A percentile compares a stretch with the other conserved stretches of the same genome.
phyloP scores from a whole-genome alignment of 2,329 filamentous ascomycete genomes.

The Arthrinium puccinioides region DNA sequence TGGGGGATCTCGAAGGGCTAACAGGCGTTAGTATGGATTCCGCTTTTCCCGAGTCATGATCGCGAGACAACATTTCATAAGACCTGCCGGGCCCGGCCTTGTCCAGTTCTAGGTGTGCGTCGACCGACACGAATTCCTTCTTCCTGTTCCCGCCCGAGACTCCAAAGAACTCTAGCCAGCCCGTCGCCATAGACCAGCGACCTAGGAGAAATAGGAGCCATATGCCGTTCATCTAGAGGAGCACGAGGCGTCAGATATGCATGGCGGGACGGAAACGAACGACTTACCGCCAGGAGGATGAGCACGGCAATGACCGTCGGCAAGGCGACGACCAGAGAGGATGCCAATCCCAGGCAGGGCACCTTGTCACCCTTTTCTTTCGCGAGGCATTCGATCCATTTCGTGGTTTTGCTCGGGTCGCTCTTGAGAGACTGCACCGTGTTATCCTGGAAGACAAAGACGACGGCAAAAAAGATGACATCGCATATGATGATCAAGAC shows the following conservation, averaged over 20 bases:
- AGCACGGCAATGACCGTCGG: slow-evolving; percentile 74
- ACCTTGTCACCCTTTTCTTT: slow-evolving; percentile 47
- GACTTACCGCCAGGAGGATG: slow-evolving; percentile 68
- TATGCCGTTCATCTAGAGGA: slow-evolving; percentile 76
- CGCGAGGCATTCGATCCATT: slow-evolving; percentile 70
- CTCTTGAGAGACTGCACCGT: slow-evolving; percentile 54
- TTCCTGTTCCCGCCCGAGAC: slow-evolving; percentile 41
- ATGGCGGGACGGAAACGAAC: background rate
- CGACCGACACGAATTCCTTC: slow-evolving; percentile 83
- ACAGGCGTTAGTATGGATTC: slow-evolving; percentile 45
- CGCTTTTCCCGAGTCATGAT: slow-evolving; percentile 38
- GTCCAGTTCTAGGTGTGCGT: slow-evolving; percentile 59
- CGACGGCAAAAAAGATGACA: slow-evolving; percentile 86
- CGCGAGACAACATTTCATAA: slow-evolving; percentile 74
- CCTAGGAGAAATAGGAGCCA: slow-evolving; percentile 79
- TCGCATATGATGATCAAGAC: slow-evolving; percentile 85
- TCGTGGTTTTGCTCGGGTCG: slow-evolving; percentile 42
- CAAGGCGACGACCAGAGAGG: slow-evolving; percentile 61
- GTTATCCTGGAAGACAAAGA: slow-evolving; percentile 84
- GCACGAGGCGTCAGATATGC: too few relatives aligned
- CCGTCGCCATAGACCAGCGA: slow-evolving; percentile 75
- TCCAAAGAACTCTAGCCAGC: slow-evolving; percentile 65
- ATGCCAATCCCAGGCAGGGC: slow-evolving; percentile 55
- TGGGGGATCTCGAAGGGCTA: slow-evolving; percentile 29
- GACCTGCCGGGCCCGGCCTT: slow-evolving; percentile 50